Evolutionary conservation across 768 basidiomycete genomes (phyloP).

Genomic region (Tricholoma hemisulphureum): DNA sequence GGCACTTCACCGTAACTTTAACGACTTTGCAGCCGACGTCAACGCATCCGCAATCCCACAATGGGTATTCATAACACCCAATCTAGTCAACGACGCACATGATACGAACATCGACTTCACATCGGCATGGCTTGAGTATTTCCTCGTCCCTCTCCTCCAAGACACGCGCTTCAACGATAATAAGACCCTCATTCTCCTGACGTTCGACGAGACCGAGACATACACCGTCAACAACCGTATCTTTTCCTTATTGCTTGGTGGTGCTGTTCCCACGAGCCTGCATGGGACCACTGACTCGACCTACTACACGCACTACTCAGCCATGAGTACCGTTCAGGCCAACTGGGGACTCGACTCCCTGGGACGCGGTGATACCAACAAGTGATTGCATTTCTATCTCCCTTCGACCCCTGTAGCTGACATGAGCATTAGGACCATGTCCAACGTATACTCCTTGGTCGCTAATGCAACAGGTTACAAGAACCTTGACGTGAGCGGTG

Average conservation of each 20-base stretch:
- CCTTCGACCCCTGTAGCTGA: not conserved
- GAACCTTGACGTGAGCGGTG: not conserved
- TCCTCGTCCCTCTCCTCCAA: conserved; percentile 50
- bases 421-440: not conserved
- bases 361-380: conserved; percentile 36
- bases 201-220: conserved; percentile 57
- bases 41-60: conserved; percentile 50
- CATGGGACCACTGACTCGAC: conserved; percentile 47
- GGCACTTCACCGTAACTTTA: conserved; percentile 54
- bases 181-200: conserved; percentile 56
- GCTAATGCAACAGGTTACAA: not conserved
- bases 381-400: not conserved
- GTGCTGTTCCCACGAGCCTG: conserved; percentile 41
- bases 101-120: conserved; percentile 55
- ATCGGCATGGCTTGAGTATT: conserved; percentile 45
- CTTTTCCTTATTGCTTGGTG: conserved; percentile 40
- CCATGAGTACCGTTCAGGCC: conserved; percentile 51
- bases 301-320: conserved; percentile 63
- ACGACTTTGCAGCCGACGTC: conserved; percentile 58
- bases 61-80: conserved; percentile 64
- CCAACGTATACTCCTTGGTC: not conserved
- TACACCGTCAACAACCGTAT: conserved; percentile 46
- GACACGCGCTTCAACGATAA: conserved; percentile 53
- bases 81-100: conserved; percentile 59
- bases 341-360: conserved; percentile 65